Conservation (phyloP, 2,329 filamentous ascomycete genomes). For the Metarhizium album region DNA sequence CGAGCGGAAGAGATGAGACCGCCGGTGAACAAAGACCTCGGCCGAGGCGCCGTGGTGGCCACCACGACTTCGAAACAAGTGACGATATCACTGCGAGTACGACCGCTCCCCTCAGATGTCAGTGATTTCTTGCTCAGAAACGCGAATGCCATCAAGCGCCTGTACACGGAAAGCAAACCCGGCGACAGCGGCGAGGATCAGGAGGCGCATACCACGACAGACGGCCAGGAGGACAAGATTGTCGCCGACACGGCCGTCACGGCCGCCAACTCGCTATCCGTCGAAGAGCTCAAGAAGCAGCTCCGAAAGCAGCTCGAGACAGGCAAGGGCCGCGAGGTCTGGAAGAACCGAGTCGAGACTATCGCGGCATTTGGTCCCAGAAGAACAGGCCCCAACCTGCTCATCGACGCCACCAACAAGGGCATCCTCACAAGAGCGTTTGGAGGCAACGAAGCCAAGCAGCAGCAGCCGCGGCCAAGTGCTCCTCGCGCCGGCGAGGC, state of each 20-base stretch:
- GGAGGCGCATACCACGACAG: constrained; percentile 25
- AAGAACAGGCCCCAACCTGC: constrained; percentile 74
- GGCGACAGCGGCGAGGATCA: constrained; percentile 20
- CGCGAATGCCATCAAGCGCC: constrained; percentile 61
- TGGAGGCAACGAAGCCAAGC: constrained; percentile 25
- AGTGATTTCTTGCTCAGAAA: constrained; percentile 83
- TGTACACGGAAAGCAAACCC: constrained; percentile 59
- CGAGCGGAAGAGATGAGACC: constrained; percentile 84
- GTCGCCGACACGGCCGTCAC: constrained; percentile 46
- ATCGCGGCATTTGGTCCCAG: constrained; percentile 87
- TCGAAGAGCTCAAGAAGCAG: constrained; percentile 66
- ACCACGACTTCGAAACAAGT: constrained; percentile 80
- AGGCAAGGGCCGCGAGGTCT: constrained; percentile 61
- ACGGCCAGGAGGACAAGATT: constrained; percentile 26
- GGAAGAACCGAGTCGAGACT: constrained; percentile 65
- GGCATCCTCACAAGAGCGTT: constrained; percentile 65
- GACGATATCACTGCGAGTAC: constrained; percentile 62
- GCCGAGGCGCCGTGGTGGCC: constrained; percentile 66
- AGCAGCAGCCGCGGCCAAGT: constrained; percentile 7
- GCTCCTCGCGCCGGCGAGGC: constrained; percentile 34
- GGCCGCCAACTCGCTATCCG: constrained; percentile 52
- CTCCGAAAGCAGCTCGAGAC: constrained; percentile 58
- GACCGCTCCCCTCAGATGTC: constrained; percentile 65
- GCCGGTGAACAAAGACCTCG: constrained; percentile 73
- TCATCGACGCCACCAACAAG: constrained; percentile 71